Evolutionary conservation across 345 rosid species (phyloP).

Genomic region (Eucalyptus regnans): DNA sequence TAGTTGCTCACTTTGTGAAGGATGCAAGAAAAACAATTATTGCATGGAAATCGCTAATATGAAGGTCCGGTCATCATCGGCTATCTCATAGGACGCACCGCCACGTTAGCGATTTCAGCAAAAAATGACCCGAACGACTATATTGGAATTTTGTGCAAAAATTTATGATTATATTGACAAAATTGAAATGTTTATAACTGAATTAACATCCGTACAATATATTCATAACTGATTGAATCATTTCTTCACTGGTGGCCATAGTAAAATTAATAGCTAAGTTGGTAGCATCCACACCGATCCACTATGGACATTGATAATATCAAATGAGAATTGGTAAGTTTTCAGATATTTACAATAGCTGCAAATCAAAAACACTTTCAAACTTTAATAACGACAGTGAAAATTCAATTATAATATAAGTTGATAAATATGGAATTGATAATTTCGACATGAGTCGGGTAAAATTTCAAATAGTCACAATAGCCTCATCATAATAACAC

Average conservation of each 20-base stretch:
- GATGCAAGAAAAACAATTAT: neutral
- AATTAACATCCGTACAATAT: rapidly evolving
- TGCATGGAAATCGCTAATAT: neutral
- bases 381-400: neutral
- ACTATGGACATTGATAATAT: neutral
- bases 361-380: neutral
- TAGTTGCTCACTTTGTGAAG: neutral
- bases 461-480: neutral
- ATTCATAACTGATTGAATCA: neutral
- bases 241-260: neutral
- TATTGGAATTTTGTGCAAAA: neutral
- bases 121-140: rapidly evolving
- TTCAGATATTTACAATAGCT: neutral
- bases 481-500: neutral
- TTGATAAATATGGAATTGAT: neutral
- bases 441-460: neutral
- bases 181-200: neutral
- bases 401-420: neutral
- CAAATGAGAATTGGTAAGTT: neutral
- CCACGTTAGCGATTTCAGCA: neutral
- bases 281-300: neutral
- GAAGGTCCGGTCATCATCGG: rapidly evolving
- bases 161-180: neutral
- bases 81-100: rapidly evolving
- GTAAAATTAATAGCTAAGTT: neutral